Evolutionary conservation across 768 basidiomycete species (phyloP), one percentile per base, ranked within the genome.

Genomic region (Tricholoma terreum): DNA sequence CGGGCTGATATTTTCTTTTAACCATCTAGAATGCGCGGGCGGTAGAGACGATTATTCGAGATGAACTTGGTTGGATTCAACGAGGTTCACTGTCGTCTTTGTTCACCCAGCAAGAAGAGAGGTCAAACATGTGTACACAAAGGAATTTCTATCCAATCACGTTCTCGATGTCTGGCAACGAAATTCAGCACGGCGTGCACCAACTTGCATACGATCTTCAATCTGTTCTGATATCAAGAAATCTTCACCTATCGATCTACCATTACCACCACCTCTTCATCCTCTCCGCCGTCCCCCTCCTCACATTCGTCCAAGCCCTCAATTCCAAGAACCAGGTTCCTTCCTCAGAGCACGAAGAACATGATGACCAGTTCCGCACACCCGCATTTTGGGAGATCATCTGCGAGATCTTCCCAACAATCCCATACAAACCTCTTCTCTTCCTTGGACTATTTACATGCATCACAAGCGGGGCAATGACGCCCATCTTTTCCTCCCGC

Each of bases 401-500:
- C 12, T 79, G 80, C 55, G 73, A 71, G 6, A 77, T 87, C 58
- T 87, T 84, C 67, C 89, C 87, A 2, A 84, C 83, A 0, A 74
- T 97, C 24, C 94, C 94, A 0, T 69, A 81, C 67, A 97, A 95
- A 65, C 77, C 78, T 4, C 60, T 91, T 38, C 70, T 97, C 58
- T 63, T 84, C 68, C 31, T 90, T 51, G 94, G 94, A 14, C 75
- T 96, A 21, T 2, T 85, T 56, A 66, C 82, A n/a, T 87, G 87
- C 56, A 60, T 93, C 40, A 70, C 82, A 52, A 89, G 85, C 62
- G 96, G 97, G 21, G 81, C 90, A 3, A 84, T 90, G 77, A 97
- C 94, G 0, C 96, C 97, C 2, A 57, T 98, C 42, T 99, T 98
- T 79, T 94, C 96, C 63, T 90, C 93, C 8, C 81, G 80, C 6